Evolutionary conservation across 345 rosid species (phyloP).

Genomic region (Syzygium oleosum): DNA sequence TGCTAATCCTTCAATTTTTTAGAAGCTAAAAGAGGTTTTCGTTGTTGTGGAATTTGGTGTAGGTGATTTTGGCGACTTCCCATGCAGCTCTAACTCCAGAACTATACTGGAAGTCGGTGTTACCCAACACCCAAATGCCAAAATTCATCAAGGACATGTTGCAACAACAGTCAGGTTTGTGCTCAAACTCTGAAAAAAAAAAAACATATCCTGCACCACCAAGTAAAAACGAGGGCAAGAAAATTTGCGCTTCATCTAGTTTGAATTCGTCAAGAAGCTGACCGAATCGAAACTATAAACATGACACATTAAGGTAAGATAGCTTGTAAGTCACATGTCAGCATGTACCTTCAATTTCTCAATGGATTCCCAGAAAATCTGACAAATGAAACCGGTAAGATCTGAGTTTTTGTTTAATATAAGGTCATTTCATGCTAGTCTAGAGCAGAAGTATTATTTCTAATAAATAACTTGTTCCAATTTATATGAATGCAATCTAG

Average conservation of each 20-base stretch:
- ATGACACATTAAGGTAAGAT: background rate
- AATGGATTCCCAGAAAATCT: background rate
- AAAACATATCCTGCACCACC: background rate
- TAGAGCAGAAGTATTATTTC: background rate
- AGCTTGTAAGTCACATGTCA: background rate
- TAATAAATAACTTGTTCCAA: too few relatives aligned
- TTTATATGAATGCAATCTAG: too few relatives aligned
- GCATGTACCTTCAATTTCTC: background rate
- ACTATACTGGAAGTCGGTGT: conserved; percentile 40
- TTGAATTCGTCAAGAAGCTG: background rate
- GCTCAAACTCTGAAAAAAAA: conserved; percentile 4
- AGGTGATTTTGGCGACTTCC: conserved; percentile 35
- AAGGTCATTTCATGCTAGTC: background rate
- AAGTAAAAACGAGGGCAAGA: background rate
- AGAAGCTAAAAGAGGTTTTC: background rate
- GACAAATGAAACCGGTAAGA: background rate
- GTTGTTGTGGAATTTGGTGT: background rate
- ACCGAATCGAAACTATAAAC: background rate
- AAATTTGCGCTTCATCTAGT: background rate
- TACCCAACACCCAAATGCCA: conserved; percentile 63
- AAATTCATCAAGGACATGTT: conserved; percentile 36
- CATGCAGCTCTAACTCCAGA: conserved; percentile 44
- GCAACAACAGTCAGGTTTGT: conserved; percentile 12
- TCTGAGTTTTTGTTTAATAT: background rate
- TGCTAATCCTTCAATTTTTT: background rate